Evolutionary conservation across 345 rosid genomes (phyloP), one percentile per base, ranked within the genome.

Genomic region (Eucalyptus curtisii): DNA sequence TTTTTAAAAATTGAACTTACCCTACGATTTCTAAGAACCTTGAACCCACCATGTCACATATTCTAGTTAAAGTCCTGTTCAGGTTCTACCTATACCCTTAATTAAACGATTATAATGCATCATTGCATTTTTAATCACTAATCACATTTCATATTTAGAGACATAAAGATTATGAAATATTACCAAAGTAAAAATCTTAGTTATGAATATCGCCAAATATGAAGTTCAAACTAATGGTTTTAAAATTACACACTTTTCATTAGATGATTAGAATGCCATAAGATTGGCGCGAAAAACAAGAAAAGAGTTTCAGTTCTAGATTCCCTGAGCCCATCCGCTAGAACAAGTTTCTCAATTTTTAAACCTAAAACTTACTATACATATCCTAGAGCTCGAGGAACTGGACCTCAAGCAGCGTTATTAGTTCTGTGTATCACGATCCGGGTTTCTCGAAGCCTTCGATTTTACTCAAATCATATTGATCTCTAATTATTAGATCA

Each of bases 251-350:
- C 2, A 55, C 30, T 55, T 13, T 0, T 24, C 6, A 1, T 10
- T 22, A 24, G 30, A 24, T 0, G 3, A 3, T 22, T 55, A 55
- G 6, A 24, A 2, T 55, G 30, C 3, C 30, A 10, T 25, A 55
- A 24, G 61, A 22, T 55, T 10, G n/a, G 6, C 30, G 0, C 30
- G 1, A 10, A 55, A 24, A n/a, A n/a, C n/a, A n/a, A n/a, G n/a
- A n/a, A n/a, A n/a, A n/a, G n/a, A n/a, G n/a, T 4, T 55, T 55
- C 0, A 3, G 2, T 52, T 50, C 2, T 50, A 50, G 0, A 50
- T 50, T 7, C 8, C 7, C 19, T 20, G 0, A 2, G 10, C 2
- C 0, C 8, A 20, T 52, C 1, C 10, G 0, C 0, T 5, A 20
- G 0, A 52, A 52, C 2, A 55, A 55, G 3, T 55, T 55, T 24